Percentiles rank a stretch among this genome's conserved stretches.
Conservation (phyloP, 2,329 filamentous ascomycete genomes). For the Chalaropsis thielavioides region DNA sequence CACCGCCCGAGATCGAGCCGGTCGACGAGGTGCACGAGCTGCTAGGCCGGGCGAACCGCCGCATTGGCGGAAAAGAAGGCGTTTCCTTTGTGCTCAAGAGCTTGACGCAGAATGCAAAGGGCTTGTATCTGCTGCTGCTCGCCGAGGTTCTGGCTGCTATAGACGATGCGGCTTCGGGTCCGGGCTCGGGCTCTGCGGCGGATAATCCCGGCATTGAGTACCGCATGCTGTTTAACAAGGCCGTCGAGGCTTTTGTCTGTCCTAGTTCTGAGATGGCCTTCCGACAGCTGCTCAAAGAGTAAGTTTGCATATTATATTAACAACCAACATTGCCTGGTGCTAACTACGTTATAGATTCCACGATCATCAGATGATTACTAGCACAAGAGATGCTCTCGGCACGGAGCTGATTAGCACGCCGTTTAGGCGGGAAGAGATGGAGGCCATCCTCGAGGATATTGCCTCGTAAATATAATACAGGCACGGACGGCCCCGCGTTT, state of each 20-base stretch:
- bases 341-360: conserved; percentile 48
- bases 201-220: conserved; percentile 66
- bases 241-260: conserved; percentile 91
- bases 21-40: conserved; percentile 85
- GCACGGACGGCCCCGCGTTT: background rate
- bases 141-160: conserved; percentile 65
- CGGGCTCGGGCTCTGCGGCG: background rate
- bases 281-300: conserved; percentile 85
- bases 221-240: conserved; percentile 81
- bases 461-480: conserved; percentile 11
- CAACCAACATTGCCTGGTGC: conserved; percentile 19
- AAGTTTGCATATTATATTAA: conserved; percentile 23
- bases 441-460: conserved; percentile 68
- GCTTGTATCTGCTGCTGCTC: conserved; percentile 70
- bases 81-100: conserved; percentile 82
- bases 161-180: conserved; percentile 21
- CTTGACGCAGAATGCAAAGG: conserved; percentile 82
- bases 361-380: conserved; percentile 94
- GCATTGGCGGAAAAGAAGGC: conserved; percentile 78
- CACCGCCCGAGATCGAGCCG: conserved; percentile 51
- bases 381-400: conserved; percentile 68
- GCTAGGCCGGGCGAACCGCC: conserved; percentile 63
- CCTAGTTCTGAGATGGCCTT: conserved; percentile 84
- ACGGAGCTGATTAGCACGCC: conserved; percentile 77
- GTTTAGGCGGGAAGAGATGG: conserved; percentile 75